These are phyloP conservation scores for Talaromyces sp. DNA, from an alignment of 2,329 filamentous ascomycete species.

Conservation along the genomic window DNA sequence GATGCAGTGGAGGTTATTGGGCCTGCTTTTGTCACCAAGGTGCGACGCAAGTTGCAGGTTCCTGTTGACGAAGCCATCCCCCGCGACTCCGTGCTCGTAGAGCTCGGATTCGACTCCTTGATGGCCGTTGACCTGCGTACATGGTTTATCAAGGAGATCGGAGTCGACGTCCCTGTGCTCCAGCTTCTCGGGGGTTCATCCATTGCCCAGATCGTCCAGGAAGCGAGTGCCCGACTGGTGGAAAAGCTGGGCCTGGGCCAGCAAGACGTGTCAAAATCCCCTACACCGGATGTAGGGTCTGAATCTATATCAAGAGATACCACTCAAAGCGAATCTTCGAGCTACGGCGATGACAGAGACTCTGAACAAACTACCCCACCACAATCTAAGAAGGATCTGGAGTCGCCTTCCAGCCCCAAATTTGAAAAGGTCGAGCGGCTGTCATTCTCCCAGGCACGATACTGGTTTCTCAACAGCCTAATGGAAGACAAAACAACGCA, in stretches of 20 bases:
- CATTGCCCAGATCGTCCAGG: too few species aligned
- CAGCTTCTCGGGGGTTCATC: background rate
- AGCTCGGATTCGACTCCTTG: background rate
- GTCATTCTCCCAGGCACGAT: background rate
- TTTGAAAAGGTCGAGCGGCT: background rate
- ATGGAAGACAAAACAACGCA: background rate
- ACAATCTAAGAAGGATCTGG: background rate
- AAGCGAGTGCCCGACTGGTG: too few species aligned
- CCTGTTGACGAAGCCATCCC: background rate
- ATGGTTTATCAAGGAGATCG: constrained; percentile 45
- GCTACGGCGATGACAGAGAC: background rate
- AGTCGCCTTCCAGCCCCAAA: background rate
- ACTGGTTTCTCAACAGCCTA: background rate
- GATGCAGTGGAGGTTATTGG: background rate
- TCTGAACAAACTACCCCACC: background rate
- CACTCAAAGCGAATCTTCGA: background rate
- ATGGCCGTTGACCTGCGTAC: background rate
- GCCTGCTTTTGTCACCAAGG: background rate
- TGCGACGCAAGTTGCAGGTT: background rate
- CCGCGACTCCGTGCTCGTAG: background rate
- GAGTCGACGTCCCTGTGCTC: constrained; percentile 42
- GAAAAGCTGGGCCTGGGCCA: background rate
- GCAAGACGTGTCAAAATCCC: background rate
- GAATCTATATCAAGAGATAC: background rate
- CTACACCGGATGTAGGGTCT: too few species aligned